These are phyloP conservation scores for Lanmaoa pseudosensibilis DNA, from an alignment of 768 basidiomycete genomes.

Conservation along the genomic window DNA sequence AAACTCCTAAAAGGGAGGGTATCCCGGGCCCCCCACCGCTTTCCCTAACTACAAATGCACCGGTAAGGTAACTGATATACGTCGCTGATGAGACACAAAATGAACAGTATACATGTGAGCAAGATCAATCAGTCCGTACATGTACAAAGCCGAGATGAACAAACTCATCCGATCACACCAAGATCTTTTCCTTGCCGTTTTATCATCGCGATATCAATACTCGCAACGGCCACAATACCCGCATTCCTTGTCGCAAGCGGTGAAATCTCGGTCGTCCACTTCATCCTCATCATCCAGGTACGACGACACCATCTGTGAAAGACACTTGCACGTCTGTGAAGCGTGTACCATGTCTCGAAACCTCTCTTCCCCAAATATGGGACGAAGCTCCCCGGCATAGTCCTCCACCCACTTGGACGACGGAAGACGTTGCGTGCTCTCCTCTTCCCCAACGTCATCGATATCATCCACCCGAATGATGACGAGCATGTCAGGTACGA, in stretches of 20 bases:
- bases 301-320: background rate
- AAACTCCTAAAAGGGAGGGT: no score
- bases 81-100: background rate
- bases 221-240: constrained; percentile 6
- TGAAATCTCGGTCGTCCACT: background rate
- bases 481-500: constrained; percentile 7
- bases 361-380: constrained; percentile 1
- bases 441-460: background rate
- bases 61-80: background rate
- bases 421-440: constrained; percentile 4
- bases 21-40: no score
- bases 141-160: background rate
- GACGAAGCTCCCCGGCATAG: background rate
- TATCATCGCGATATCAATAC: background rate
- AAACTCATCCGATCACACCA: no score
- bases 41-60: background rate
- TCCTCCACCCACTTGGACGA: constrained; percentile 3
- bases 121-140: background rate
- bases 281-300: background rate
- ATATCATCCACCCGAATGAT: constrained; percentile 4
- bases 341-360: background rate
- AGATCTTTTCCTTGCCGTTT: background rate
- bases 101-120: background rate
- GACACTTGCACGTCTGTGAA: background rate
- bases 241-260: constrained; percentile 9